Percentiles rank a stretch among this genome's conserved stretches.
Evolutionary conservation across 2,329 filamentous ascomycete species (phyloP).

Genomic region (Diaporthe nobilis): DNA sequence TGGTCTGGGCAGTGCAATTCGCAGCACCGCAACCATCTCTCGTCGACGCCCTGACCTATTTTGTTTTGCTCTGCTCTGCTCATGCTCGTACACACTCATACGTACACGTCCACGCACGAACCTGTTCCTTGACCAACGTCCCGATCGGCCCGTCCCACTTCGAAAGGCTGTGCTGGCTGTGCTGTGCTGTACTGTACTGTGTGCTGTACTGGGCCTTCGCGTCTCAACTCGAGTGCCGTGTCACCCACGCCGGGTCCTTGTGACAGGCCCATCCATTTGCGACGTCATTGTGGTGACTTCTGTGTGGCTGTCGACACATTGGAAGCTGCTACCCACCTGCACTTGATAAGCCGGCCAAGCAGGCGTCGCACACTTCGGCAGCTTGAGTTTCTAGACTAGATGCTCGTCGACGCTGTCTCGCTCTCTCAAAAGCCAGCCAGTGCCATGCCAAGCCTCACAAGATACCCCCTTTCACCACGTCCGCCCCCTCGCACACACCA

Average conservation of each 20-base stretch:
- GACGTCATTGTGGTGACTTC: conserved; percentile 36
- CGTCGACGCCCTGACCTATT: background rate
- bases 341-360: background rate
- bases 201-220: conserved; percentile 22
- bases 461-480: conserved; percentile 38
- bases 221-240: conserved; percentile 32
- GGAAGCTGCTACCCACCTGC: conserved; percentile 37
- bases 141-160: conserved; percentile 26
- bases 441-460: conserved; percentile 39
- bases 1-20: conserved; percentile 13
- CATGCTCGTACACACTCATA: background rate
- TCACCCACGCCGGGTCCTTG: conserved; percentile 29
- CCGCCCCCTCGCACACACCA: conserved; percentile 34
- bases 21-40: background rate
- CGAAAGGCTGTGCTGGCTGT: conserved; percentile 31
- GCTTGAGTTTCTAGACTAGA: background rate
- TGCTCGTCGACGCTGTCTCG: conserved; percentile 26
- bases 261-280: conserved; percentile 22
- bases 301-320: conserved; percentile 22
- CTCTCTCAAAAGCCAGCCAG: conserved; percentile 29
- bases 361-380: conserved; percentile 10
- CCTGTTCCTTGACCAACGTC: conserved; percentile 9
- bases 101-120: conserved; percentile 5
- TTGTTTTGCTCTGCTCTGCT: background rate
- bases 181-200: conserved; percentile 22